Base-by-base conservation (phyloP, 2,329 filamentous ascomycete genomes). In the Mycocentrospora acerina region DNA sequence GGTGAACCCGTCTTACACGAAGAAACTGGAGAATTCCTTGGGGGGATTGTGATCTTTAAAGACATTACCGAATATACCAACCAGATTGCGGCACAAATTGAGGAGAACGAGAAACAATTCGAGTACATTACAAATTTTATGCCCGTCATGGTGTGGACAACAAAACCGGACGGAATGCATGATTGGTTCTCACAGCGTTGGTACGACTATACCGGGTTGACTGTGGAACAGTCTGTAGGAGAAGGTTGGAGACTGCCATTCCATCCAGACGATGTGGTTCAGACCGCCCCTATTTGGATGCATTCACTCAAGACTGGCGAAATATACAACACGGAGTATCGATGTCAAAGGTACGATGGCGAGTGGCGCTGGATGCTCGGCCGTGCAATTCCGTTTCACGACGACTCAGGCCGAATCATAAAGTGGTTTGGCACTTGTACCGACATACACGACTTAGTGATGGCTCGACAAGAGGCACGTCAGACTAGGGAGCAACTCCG, bases 361-460 rank as follows among this genome's bases (percentile, higher is more conserved):
- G 76, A 84, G 39, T 90, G 82, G 80, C 76, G 85, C 36, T 91
- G 87, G 87, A 88, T 90, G 74, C 71, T 91, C 3, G 86, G 83
- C 9, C 76, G 85, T 29, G 87, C 86, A 1, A 63, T 86, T 11
- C 85, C 87, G 0, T 74, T 89, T 53, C 75, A 75, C 26, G 81
- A 88, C 43, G 77, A 83, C 29, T 79, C 79, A 0, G 85, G 84
- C 2, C 71, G 76, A 32, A 88, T 90, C 32, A 74, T 87, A 42
- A 88, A 86, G 58, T 90, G 86, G 86, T 88, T 87, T 53, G 87
- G 85, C 12, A 89, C 85, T 1, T 89, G 83, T 55, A 90, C 86
- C 10, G 86, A 91, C 48, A 85, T 90, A 13, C 83, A 90, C 56
- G 85, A 90, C 45, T 75, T 82, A 29, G 83, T 90, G 3, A 76